Base-by-base conservation (phyloP, 2,329 filamentous ascomycete species). In the Epichloe festucae region DNA sequence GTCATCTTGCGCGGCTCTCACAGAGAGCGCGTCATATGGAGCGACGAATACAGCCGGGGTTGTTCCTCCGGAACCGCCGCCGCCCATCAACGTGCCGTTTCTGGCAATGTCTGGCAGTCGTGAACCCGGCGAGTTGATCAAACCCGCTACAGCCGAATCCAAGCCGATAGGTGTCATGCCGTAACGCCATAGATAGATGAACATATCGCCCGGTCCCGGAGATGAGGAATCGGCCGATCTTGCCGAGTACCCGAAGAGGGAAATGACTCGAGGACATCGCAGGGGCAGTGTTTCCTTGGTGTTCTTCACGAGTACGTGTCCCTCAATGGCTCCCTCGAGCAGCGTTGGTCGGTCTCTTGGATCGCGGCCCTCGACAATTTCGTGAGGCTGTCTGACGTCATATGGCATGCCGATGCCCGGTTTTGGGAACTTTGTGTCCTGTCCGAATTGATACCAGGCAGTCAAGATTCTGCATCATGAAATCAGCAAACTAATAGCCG, bases 241-340 rank as follows among this genome's bases (percentile, higher is more conserved):
- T 41, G 73, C 76, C 11, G 81, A 81, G 60, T 84, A 84, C 27
- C 81, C 77, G 58, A 78, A 82, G n/a, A 84, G 57, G 1, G 80
- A 78, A 43, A 85, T 56, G 54, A 76, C 58, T 54, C 70, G 66
- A 3, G 73, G 73, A 11, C 70, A 63, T 8, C 70, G 69, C 0
- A 85, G 63, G 0, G 81, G 81, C 1, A 84, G 69, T 0, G 76
- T 67, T 14, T 68, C 69, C 42, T 77, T 75, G 40, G 61, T 65
- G 60, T 85, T 84, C 62, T 84, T 85, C 34, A 84, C 71, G 0
- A 84, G 70, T 1, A 84, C 81, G 50, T 82, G 79, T 4, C 81
- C 79, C 57, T 83, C 79, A 4, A 81, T 67, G 0, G 79, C 80
- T 3, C 78, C 76, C n/a, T 78, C 68, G 0, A 82, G 59, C 0